Conservation (phyloP, 139 green algal genomes). For the Chlamydomonas eustigma region DNA sequence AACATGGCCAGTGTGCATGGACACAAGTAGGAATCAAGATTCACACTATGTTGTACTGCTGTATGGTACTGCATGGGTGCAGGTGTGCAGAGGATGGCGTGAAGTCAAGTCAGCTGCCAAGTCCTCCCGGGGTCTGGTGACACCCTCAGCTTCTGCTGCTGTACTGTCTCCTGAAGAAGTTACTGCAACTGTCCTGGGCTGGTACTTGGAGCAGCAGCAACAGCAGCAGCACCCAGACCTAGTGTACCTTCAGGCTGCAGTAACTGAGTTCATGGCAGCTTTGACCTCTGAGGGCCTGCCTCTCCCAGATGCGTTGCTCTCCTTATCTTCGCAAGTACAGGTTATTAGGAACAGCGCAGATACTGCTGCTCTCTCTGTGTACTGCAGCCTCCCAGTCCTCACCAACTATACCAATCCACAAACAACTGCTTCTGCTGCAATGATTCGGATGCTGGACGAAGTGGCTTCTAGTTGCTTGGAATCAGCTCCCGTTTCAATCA, state of each 20-base stretch:
- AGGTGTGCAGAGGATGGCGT: not conserved
- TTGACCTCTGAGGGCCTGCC: not conserved
- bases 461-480: not conserved
- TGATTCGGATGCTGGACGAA: not conserved
- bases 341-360: not conserved
- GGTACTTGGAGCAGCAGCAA: not conserved
- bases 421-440: not conserved
- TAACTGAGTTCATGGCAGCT: not conserved
- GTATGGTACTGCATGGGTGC: no score
- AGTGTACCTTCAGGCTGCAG: not conserved
- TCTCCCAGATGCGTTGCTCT: not conserved
- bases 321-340: not conserved
- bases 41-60: no score
- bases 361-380: not conserved
- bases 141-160: not conserved
- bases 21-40: no score
- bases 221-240: not conserved
- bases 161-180: not conserved
- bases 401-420: not conserved
- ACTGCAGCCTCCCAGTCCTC: not conserved
- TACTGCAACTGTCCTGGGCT: not conserved
- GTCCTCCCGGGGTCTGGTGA: not conserved
- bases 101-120: not conserved
- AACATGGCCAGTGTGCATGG: no score
- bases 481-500: not conserved